Conservation (phyloP, 2,329 filamentous ascomycete species). For the Pseudonectria buxi region DNA sequence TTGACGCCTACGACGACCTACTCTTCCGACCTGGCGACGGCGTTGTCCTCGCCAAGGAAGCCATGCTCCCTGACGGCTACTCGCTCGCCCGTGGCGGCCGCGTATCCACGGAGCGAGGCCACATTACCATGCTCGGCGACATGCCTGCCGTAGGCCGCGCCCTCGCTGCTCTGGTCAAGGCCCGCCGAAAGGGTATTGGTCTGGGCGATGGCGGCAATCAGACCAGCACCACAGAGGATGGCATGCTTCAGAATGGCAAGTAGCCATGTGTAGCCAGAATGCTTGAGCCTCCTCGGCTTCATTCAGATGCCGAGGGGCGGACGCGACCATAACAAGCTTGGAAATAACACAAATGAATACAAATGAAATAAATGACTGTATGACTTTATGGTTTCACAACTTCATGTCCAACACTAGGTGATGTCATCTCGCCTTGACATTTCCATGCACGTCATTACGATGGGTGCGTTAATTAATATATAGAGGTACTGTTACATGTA, state of each 20-base stretch:
- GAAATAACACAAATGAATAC: not conserved
- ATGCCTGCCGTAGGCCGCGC: conserved; percentile 72
- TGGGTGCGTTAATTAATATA: too few species aligned
- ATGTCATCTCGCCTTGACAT: too few species aligned
- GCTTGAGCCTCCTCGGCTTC: not conserved
- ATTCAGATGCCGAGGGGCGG: not conserved
- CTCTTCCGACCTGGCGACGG: conserved; percentile 84
- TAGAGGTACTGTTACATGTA: too few species aligned
- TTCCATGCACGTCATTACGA: too few species aligned
- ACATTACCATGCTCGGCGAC: conserved; percentile 83
- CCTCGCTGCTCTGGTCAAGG: conserved; percentile 60
- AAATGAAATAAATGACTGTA: not conserved
- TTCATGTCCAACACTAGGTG: too few species aligned
- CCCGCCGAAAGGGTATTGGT: conserved; percentile 66
- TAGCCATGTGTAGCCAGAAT: too few species aligned
- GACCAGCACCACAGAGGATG: too few species aligned
- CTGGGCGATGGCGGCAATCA: conserved; percentile 32
- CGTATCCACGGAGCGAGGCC: conserved; percentile 74
- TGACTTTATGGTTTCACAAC: too few species aligned
- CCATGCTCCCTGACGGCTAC: conserved; percentile 80
- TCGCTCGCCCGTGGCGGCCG: conserved; percentile 64
- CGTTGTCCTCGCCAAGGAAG: conserved; percentile 76
- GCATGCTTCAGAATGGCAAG: too few species aligned
- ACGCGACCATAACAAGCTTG: not conserved
- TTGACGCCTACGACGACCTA: conserved; percentile 79